Evolutionary conservation across 2,329 filamentous ascomycete genomes (phyloP).

Genomic region (Aspergillus awamori): DNA sequence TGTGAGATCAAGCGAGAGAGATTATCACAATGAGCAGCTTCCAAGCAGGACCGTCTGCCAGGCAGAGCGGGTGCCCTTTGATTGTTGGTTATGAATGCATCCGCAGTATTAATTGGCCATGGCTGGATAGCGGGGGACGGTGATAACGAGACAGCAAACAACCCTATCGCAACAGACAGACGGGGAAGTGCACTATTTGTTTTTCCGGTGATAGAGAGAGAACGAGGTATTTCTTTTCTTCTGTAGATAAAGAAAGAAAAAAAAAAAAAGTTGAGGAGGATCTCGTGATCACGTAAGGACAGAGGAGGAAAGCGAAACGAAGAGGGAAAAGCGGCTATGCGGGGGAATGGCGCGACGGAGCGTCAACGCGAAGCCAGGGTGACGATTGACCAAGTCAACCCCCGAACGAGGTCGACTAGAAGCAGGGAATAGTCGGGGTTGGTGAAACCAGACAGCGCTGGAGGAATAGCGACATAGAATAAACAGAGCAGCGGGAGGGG

Average conservation of each 20-base stretch:
- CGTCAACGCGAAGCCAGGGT: slow-evolving; percentile 30
- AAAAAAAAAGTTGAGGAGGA: slow-evolving; percentile 6
- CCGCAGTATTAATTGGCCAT: slow-evolving; percentile 46
- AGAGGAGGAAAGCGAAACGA: slow-evolving; percentile 14
- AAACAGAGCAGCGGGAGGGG: slow-evolving; percentile 2
- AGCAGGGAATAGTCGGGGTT: slow-evolving; percentile 1
- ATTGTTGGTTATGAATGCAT: slow-evolving; percentile 44
- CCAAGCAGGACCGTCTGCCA: slow-evolving; percentile 46
- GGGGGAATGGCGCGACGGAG: slow-evolving; percentile 30
- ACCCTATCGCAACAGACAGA: slow-evolving; percentile 26
- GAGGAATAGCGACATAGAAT: neutral
- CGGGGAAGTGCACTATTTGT: slow-evolving; percentile 6
- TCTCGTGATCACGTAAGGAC: slow-evolving; percentile 20
- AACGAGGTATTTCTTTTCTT: neutral
- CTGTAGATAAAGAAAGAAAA: slow-evolving; percentile 12
- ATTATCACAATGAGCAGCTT: slow-evolving; percentile 21
- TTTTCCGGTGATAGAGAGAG: neutral
- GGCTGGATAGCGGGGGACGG: slow-evolving; percentile 26
- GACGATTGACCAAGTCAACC: slow-evolving; percentile 30
- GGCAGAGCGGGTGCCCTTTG: slow-evolving; percentile 48
- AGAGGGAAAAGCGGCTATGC: slow-evolving; percentile 27
- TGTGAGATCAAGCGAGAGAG: slow-evolving; percentile 11
- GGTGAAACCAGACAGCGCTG: neutral
- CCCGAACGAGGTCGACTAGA: slow-evolving; percentile 20
- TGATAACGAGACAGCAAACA: slow-evolving; percentile 15